A percentile compares a stretch with the other conserved stretches of the same genome.
Evolutionary conservation across 2,329 filamentous ascomycete species (phyloP).

Genomic region (Neofusicoccum laricinum): DNA sequence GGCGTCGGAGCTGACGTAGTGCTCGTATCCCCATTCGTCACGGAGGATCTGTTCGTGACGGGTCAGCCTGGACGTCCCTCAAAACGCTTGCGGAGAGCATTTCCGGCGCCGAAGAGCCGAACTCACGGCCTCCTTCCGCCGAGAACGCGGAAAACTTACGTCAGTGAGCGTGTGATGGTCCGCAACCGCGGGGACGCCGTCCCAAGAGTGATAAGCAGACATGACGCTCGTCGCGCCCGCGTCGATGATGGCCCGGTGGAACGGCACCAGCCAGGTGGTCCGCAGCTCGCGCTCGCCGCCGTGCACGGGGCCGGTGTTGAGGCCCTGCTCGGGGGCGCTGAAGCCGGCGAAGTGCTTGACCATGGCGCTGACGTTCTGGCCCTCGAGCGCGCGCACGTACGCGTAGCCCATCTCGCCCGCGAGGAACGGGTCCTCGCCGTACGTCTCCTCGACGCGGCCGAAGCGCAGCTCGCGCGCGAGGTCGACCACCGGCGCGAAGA

Average conservation of each 20-base stretch:
- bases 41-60: conserved; percentile 53
- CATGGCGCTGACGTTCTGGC: conserved; percentile 64
- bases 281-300: conserved; percentile 55
- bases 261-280: conserved; percentile 56
- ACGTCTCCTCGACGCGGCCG: conserved; percentile 72
- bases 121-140: no score
- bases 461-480: conserved; percentile 69
- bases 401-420: conserved; percentile 66
- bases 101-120: no score
- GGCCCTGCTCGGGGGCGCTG: conserved; percentile 66
- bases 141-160: not conserved
- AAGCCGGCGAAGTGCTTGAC: conserved; percentile 75
- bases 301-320: conserved; percentile 64
- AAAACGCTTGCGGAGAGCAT: conserved; percentile 25
- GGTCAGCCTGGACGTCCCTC: not conserved
- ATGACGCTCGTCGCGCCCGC: conserved; percentile 67
- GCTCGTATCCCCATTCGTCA: conserved; percentile 70
- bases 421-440: conserved; percentile 66
- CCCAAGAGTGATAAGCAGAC: conserved; percentile 73
- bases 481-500: conserved; percentile 70
- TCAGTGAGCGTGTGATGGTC: conserved; percentile 62
- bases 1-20: conserved; percentile 65
- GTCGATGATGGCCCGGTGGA: conserved; percentile 70
- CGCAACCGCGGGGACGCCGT: conserved; percentile 66
- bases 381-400: conserved; percentile 61